phyloP scores from a whole-genome alignment of 192 early-diverging fungal genomes.

The Coemansia sp. region DNA sequence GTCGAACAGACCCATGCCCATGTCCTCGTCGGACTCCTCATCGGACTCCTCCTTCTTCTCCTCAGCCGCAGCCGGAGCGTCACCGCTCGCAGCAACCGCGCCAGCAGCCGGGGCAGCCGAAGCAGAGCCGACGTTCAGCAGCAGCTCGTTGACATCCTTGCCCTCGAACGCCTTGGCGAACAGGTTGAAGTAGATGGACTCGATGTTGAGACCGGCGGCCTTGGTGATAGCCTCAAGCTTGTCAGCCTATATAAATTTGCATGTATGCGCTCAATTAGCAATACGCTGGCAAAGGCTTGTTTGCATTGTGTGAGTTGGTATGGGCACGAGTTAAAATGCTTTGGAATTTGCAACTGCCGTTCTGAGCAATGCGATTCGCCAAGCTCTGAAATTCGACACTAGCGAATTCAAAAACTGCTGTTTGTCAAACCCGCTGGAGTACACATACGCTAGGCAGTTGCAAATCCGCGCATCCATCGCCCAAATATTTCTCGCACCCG shows the following conservation, averaged over 20 bases:
- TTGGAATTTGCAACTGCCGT: not conserved
- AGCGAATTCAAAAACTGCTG: not conserved
- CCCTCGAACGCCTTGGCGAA: slow-evolving; percentile 98
- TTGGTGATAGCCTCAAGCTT: slow-evolving; percentile 89
- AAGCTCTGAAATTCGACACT: not conserved
- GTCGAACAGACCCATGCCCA: slow-evolving; percentile 77
- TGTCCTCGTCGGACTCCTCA: slow-evolving; percentile 82
- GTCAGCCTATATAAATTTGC: slow-evolving; percentile 63
- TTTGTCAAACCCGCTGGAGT: not conserved
- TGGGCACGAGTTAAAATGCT: not conserved
- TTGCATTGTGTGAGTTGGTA: not conserved
- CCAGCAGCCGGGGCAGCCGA: slow-evolving; percentile 59
- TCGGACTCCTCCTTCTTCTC: slow-evolving; percentile 65
- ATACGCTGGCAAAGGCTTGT: not conserved
- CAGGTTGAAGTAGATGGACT: slow-evolving; percentile 92
- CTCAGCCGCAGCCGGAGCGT: slow-evolving; percentile 54
- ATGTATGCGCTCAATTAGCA: not conserved
- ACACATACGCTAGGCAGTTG: not conserved
- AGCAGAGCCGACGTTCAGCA: slow-evolving; percentile 83
- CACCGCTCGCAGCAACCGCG: slow-evolving; percentile 50
- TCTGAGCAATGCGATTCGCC: not conserved
- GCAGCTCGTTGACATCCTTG: slow-evolving; percentile 83
- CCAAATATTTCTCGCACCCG: not conserved
- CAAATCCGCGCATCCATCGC: slow-evolving; percentile 15
- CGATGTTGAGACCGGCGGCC: slow-evolving; percentile 84